Evolutionary conservation across 306 rosid genomes (phyloP).

Genomic region (Rubus parviflorus): DNA sequence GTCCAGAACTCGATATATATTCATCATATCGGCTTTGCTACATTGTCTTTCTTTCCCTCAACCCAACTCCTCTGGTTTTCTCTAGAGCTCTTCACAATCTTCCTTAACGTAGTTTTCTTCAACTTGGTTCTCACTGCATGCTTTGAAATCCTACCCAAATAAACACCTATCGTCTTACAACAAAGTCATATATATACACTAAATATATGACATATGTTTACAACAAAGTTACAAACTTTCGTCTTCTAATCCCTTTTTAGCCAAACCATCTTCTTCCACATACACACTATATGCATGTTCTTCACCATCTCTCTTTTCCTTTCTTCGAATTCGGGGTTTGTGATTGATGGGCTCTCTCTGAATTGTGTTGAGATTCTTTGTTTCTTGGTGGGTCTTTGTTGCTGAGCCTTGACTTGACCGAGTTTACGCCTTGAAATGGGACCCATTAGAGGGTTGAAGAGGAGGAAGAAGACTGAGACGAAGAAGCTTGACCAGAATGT

Average conservation of each 20-base stretch:
- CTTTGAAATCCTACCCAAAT: conserved; percentile 36
- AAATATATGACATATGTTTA: not conserved
- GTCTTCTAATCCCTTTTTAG: conserved; percentile 17
- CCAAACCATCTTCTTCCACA: conserved; percentile 21
- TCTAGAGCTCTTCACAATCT: not conserved
- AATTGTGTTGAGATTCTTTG: conserved; percentile 32
- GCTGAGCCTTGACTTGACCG: conserved; percentile 23
- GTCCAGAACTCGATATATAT: conserved; percentile 13
- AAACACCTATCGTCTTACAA: not conserved
- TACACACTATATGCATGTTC: conserved; percentile 12
- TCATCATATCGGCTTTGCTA: conserved; percentile 5
- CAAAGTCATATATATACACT: not conserved
- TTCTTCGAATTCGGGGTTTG: conserved; percentile 41
- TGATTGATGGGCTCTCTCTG: conserved; percentile 33
- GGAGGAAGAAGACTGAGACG: conserved; percentile 58
- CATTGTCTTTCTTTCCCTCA: conserved; percentile 8
- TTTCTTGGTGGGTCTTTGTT: conserved; percentile 29
- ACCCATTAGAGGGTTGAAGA: conserved; percentile 81
- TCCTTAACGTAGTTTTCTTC: conserved; percentile 24
- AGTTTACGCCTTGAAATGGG: conserved; percentile 50
- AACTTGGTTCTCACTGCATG: conserved; percentile 39
- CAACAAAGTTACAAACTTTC: conserved; percentile 17
- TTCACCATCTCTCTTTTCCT: conserved; percentile 28
- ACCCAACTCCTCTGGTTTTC: conserved; percentile 23
- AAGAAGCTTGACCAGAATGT: conserved; percentile 58